These are phyloP conservation scores for Tylopilus plumbeoviolaceoides DNA, from an alignment of 768 basidiomycete species.

Conservation along the genomic window DNA sequence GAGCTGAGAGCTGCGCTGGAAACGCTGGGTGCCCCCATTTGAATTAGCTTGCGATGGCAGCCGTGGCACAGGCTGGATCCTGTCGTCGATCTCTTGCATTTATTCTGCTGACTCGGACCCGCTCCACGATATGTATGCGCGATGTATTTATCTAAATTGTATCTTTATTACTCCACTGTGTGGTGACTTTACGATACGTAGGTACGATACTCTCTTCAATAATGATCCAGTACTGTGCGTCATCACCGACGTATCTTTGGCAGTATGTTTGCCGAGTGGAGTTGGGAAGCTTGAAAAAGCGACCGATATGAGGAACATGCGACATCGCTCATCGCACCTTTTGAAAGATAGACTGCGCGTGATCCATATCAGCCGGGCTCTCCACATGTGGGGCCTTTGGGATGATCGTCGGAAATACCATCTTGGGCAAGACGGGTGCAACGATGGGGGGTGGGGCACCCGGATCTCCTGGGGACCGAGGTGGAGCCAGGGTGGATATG, in stretches of 20 bases:
- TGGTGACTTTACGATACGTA: background rate
- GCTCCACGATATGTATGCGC: background rate
- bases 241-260: background rate
- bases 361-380: slow-evolving; percentile 29
- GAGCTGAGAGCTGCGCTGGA: slow-evolving; percentile 77
- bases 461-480: background rate
- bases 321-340: background rate
- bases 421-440: slow-evolving; percentile 8
- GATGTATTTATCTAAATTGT: slow-evolving; percentile 1
- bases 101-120: background rate
- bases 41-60: background rate
- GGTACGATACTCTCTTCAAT: background rate
- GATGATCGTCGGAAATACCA: slow-evolving; percentile 20
- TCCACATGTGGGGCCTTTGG: slow-evolving; percentile 24
- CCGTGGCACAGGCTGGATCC: slow-evolving; percentile 2
- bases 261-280: background rate
- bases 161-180: background rate
- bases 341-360: slow-evolving; percentile 11
- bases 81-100: slow-evolving; percentile 1
- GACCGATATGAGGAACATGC: background rate
- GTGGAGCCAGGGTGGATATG: slow-evolving; percentile 16
- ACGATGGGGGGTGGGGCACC: background rate
- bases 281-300: background rate
- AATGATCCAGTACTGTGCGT: background rate
- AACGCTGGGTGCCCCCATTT: slow-evolving; percentile 50